Evolutionary conservation across 2,329 filamentous ascomycete genomes (phyloP).

Genomic region (Talaromyces sp.): DNA sequence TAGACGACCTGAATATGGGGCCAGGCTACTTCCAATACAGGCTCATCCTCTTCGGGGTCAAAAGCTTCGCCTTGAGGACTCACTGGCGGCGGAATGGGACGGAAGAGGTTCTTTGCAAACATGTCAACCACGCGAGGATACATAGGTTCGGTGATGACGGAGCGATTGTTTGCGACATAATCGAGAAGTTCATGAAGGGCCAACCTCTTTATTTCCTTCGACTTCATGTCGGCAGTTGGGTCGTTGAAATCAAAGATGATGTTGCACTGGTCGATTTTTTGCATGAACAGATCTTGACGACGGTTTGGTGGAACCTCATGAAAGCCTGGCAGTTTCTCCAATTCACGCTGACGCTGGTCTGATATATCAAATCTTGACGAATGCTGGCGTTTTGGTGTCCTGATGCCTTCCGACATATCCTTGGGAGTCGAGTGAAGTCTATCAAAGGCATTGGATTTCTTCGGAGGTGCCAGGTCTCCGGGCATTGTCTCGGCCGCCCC

Average conservation of each 20-base stretch:
- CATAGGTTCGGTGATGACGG: constrained; percentile 98
- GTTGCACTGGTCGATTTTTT: constrained; percentile 99
- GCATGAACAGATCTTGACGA: constrained; percentile 96
- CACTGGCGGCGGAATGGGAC: constrained; percentile 92
- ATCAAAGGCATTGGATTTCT: constrained; percentile 87
- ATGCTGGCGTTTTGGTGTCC: constrained; percentile 93
- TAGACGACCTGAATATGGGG: constrained; percentile 99
- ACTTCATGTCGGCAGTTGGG: constrained; percentile 97
- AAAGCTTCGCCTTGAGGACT: constrained; percentile 98
- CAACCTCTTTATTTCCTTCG: constrained; percentile 97
- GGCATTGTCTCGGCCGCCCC: constrained; percentile 97
- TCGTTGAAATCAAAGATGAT: constrained; percentile 99
- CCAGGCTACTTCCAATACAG: constrained; percentile 96
- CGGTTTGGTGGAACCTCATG: constrained; percentile 95
- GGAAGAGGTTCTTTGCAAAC: constrained; percentile 98
- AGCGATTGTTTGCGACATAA: constrained; percentile 96
- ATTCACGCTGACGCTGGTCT: constrained; percentile 77
- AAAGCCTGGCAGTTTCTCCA: constrained; percentile 96
- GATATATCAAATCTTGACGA: constrained; percentile 98
- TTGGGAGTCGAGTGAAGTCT: constrained; percentile 89
- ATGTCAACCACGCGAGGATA: constrained; percentile 97
- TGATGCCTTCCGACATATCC: constrained; percentile 89
- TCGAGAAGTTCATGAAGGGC: constrained; percentile 94
- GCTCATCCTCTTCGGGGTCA: constrained; percentile 97
- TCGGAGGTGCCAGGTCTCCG: constrained; percentile 89